A percentile compares a stretch with the other conserved stretches of the same genome.
phyloP scores from a whole-genome alignment of 139 green algal genomes.

The Dunaliella sp. region DNA sequence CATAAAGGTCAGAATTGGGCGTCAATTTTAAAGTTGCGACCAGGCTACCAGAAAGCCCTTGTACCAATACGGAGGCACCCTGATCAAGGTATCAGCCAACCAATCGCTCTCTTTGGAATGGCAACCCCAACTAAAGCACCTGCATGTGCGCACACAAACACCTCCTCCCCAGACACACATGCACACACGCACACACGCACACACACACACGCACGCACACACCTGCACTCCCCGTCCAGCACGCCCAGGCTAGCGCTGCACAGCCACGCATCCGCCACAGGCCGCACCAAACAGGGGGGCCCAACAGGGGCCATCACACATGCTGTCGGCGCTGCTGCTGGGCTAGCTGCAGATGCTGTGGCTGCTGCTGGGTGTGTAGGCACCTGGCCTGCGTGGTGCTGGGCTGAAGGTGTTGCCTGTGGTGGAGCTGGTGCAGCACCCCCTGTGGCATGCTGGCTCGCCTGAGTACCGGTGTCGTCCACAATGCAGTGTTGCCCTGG shows the following conservation, averaged over 20 bases:
- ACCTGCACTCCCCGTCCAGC: slow-evolving; percentile 59
- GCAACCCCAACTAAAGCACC: no score
- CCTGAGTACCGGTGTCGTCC: no score
- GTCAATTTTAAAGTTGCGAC: not conserved
- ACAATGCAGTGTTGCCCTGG: no score
- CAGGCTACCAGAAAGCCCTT: not conserved
- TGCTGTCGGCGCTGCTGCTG: not conserved
- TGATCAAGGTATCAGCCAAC: no score
- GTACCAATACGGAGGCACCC: no score
- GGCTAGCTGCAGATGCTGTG: not conserved
- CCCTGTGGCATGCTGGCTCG: no score
- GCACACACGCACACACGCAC: not conserved
- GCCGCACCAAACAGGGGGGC: slow-evolving; percentile 46
- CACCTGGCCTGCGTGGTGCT: slow-evolving; percentile 1
- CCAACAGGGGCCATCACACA: slow-evolving; percentile 24
- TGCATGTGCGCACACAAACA: not conserved
- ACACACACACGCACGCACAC: no score
- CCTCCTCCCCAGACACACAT: not conserved
- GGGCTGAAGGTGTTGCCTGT: not conserved
- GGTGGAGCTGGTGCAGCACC: not conserved
- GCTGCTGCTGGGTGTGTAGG: not conserved
- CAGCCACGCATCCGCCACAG: slow-evolving; percentile 60
- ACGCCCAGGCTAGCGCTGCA: slow-evolving; percentile 43
- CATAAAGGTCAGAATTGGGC: no score
- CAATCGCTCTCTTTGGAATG: no score